These are phyloP conservation scores for Oenanthe javanica DNA, from an alignment of 140 eudicot genomes.

Conservation along the genomic window DNA sequence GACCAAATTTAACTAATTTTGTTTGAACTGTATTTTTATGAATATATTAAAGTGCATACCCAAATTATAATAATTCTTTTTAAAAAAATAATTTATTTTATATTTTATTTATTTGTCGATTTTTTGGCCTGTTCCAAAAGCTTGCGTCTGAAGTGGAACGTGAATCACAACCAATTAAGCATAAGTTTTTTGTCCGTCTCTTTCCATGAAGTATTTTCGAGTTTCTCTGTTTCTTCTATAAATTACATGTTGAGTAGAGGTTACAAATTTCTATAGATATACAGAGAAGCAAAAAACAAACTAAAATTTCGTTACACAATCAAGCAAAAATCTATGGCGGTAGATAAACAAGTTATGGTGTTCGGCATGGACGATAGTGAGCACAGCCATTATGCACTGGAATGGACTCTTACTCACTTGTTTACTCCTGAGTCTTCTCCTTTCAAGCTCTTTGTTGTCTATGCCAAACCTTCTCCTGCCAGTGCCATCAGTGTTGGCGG, in stretches of 20 bases:
- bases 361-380: constrained; percentile 65
- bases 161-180: background rate
- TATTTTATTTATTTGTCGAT: too few relatives aligned
- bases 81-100: too few relatives aligned
- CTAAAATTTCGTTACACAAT: background rate
- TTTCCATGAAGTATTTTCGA: background rate
- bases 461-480: constrained; percentile 62
- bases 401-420: constrained; percentile 55
- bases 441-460: constrained; percentile 56
- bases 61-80: too few relatives aligned
- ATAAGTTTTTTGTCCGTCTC: background rate
- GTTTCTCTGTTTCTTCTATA: background rate
- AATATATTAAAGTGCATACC: too few relatives aligned
- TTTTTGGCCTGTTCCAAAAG: background rate
- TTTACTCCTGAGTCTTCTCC: constrained; percentile 29
- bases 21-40: too few relatives aligned
- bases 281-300: background rate
- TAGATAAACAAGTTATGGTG: constrained; percentile 48
- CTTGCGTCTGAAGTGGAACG: background rate
- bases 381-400: constrained; percentile 54
- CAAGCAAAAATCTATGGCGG: background rate
- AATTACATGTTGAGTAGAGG: background rate
- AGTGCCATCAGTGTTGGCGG: constrained; percentile 44
- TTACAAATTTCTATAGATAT: background rate
- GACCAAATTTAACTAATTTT: too few relatives aligned